These are phyloP conservation scores for Nidularia sp. DNA, from an alignment of 768 basidiomycete species.

Conservation along the genomic window DNA sequence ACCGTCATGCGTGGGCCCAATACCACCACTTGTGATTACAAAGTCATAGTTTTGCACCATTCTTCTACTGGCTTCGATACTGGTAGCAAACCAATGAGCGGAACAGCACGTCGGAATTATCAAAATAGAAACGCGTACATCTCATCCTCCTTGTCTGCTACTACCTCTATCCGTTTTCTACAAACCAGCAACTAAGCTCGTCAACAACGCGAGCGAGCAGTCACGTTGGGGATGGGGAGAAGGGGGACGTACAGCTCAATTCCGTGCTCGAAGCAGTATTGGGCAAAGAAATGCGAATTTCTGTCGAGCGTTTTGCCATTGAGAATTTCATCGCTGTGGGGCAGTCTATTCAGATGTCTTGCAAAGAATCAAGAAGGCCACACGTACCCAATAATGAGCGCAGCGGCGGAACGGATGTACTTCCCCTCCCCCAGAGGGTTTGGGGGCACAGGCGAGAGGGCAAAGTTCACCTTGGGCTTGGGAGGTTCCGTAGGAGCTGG, in stretches of 20 bases:
- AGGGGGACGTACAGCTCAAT: slow-evolving; percentile 56
- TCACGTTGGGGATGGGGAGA: slow-evolving; percentile 1
- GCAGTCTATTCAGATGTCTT: background rate
- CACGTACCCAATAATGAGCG: slow-evolving; percentile 70
- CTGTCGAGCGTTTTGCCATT: slow-evolving; percentile 87
- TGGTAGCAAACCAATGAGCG: slow-evolving; percentile 17
- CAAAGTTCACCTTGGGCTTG: slow-evolving; percentile 28
- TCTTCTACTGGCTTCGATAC: slow-evolving; percentile 79
- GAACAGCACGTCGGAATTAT: background rate
- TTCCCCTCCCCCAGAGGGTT: slow-evolving; percentile 69
- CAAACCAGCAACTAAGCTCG: slow-evolving; percentile 18
- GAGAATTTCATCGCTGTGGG: slow-evolving; percentile 77
- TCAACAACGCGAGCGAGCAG: slow-evolving; percentile 12
- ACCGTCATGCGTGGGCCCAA: slow-evolving; percentile 91
- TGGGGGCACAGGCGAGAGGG: slow-evolving; percentile 51
- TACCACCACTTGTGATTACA: slow-evolving; percentile 88
- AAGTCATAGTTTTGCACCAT: slow-evolving; percentile 84
- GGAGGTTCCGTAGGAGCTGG: background rate
- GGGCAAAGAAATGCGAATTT: slow-evolving; percentile 84
- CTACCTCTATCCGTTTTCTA: slow-evolving; percentile 87
- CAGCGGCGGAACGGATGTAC: slow-evolving; percentile 71
- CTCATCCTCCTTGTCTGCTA: slow-evolving; percentile 86
- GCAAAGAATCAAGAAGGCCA: background rate
- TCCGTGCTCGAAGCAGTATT: slow-evolving; percentile 85
- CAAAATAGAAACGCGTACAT: slow-evolving; percentile 50